A percentile compares a stretch with the other conserved stretches of the same genome.
Conservation (phyloP, 768 basidiomycete species). For the Pulveroboletus sp. region DNA sequence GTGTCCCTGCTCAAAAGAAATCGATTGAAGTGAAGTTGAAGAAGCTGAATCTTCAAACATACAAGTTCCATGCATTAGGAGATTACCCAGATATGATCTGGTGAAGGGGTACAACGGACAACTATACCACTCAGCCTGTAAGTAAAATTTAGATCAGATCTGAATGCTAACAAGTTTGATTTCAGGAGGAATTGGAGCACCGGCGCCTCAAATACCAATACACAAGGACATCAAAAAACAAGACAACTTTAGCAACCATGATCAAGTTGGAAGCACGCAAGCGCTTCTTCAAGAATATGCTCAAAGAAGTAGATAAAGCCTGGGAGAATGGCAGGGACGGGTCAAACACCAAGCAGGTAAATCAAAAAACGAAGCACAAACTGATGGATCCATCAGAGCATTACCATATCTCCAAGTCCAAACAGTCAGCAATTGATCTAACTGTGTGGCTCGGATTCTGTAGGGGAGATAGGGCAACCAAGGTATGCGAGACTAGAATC, state of each 20-base stretch:
- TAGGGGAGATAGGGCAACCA: not conserved
- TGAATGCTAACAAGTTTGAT: too few relatives aligned
- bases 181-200: slow-evolving; percentile 35
- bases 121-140: not conserved
- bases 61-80: not conserved
- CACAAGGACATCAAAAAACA: slow-evolving; percentile 33
- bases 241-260: slow-evolving; percentile 27
- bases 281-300: slow-evolving; percentile 11
- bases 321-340: too few relatives aligned
- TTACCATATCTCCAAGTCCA: not conserved
- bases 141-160: not conserved
- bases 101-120: not conserved
- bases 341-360: too few relatives aligned
- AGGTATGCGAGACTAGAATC: not conserved
- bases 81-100: not conserved
- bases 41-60: not conserved
- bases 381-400: not conserved
- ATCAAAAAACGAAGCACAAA: too few relatives aligned
- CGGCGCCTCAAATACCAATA: slow-evolving; percentile 34
- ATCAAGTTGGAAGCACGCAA: slow-evolving; percentile 20
- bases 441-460: not conserved
- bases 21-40: not conserved
- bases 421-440: not conserved
- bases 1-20: too few relatives aligned
- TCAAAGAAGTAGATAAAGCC: slow-evolving; percentile 13